Evolutionary conservation across 495 filamentous ascomycete species (phyloP).

Genomic region (Glarea lozoyensis): DNA sequence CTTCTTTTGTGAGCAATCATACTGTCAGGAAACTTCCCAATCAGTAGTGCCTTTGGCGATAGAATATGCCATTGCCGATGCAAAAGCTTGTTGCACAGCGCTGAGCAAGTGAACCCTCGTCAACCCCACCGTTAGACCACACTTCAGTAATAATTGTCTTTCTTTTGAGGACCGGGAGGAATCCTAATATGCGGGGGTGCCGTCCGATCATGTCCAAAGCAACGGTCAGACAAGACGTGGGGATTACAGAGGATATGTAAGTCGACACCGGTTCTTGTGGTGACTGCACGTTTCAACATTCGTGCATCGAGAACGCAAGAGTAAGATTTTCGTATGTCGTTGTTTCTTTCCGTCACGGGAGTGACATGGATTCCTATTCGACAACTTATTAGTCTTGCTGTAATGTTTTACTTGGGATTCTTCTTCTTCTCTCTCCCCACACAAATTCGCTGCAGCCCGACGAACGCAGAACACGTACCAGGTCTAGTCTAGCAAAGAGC

Average conservation of each 20-base stretch:
- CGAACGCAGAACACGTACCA: too few relatives aligned
- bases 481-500: too few relatives aligned
- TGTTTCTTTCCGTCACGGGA: too few relatives aligned
- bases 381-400: too few relatives aligned
- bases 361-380: too few relatives aligned
- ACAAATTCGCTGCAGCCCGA: too few relatives aligned
- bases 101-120: not conserved
- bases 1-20: not conserved
- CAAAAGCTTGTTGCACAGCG: not conserved
- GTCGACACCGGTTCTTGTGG: not conserved
- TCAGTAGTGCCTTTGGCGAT: not conserved
- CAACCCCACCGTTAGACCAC: not conserved
- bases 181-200: not conserved
- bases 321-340: too few relatives aligned
- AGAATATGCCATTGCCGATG: not conserved
- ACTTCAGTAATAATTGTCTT: not conserved
- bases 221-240: not conserved
- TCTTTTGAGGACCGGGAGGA: not conserved
- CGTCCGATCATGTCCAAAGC: not conserved
- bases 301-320: too few relatives aligned
- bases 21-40: too few relatives aligned
- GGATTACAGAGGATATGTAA: not conserved
- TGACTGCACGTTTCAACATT: too few relatives aligned
- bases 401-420: too few relatives aligned
- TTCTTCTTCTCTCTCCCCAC: too few relatives aligned